Percentiles rank a stretch among this genome's conserved stretches.
phyloP scores from a whole-genome alignment of 805 yeast genomes.

The Candida vartiovaarae region DNA sequence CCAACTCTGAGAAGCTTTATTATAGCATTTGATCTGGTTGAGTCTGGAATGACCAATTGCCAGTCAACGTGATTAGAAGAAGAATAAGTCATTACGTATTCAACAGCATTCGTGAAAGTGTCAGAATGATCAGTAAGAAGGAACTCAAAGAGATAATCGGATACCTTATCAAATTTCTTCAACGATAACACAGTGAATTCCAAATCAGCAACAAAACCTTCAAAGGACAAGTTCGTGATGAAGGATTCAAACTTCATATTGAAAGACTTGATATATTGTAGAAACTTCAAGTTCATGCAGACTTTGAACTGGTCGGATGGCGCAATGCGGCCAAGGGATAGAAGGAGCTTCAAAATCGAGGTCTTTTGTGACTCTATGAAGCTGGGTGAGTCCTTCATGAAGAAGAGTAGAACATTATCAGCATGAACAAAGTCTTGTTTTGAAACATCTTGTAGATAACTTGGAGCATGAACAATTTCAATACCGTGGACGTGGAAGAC shows the following conservation, averaged over 20 bases:
- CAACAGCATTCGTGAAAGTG: slow-evolving; percentile 1
- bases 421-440: slow-evolving; percentile 4
- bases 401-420: slow-evolving; percentile 7
- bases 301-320: slow-evolving; percentile 13
- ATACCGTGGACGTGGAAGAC: background rate
- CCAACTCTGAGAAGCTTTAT: slow-evolving; percentile 11
- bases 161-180: slow-evolving; percentile 4
- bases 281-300: slow-evolving; percentile 19
- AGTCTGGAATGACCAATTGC: slow-evolving; percentile 9
- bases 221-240: slow-evolving; percentile 12
- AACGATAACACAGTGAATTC: slow-evolving; percentile 2
- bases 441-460: slow-evolving; percentile 19
- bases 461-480: slow-evolving; percentile 19
- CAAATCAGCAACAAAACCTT: slow-evolving; percentile 5
- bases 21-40: slow-evolving; percentile 1
- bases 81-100: background rate
- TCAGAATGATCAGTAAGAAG: slow-evolving; percentile 8
- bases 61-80: slow-evolving; percentile 10
- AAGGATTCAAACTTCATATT: slow-evolving; percentile 13
- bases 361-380: slow-evolving; percentile 9
- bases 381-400: slow-evolving; percentile 2
- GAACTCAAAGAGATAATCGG: slow-evolving; percentile 12
- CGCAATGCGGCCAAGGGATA: slow-evolving; percentile 15
- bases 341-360: slow-evolving; percentile 11
- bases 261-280: slow-evolving; percentile 11